Base-by-base conservation (phyloP, 768 basidiomycete species). In the Agaricus subrufescens region DNA sequence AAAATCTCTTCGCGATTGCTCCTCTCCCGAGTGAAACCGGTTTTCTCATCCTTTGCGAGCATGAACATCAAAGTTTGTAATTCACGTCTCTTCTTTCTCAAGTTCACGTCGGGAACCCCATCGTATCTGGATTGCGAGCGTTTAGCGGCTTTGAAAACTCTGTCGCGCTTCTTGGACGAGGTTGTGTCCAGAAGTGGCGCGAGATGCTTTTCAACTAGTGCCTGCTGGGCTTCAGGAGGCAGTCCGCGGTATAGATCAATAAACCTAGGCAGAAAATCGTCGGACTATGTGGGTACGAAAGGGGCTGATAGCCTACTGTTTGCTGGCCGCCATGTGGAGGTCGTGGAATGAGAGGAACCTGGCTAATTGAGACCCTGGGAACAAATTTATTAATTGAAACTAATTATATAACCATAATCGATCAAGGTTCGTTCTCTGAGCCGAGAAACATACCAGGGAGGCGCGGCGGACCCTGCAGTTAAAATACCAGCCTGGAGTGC, bases 1-100 rank as follows among this genome's bases (percentile, higher is more conserved):
- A 86, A 62, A 1, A 88, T 71, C 58, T 85, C 82, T 19, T 80
- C 77, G 29, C 77, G 73, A 57, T 71, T 76, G 1, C 82, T 83
- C 12, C 78, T 67, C 50, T 85, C 85, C 50, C 74, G 79, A 59
- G 83, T 69, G 54, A 80, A 69, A 1, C 79, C 70, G 3, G 75
- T 68, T 59, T 86, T 86, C 0, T 77, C 63, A 58, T 87, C 85
- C 44, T 74, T 75, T 1, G 71, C 65, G 4, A 88, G 70, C 50
- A 84, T 80, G 29, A 77, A 73, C 14, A 88, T 59, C 43, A 89
- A 70, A 0, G 63, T 62, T 29, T 74, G 72, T 58, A 88, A 70
- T 67, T 88, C 84, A 29, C 69, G 69, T 63, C 77, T 79, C 68
- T 86, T 86, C 1, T 71, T 70, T 38, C 72, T 73, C 39, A 84